These are phyloP conservation scores for Alternaria arbusti DNA, from an alignment of 2,329 filamentous ascomycete species.

Conservation along the genomic window DNA sequence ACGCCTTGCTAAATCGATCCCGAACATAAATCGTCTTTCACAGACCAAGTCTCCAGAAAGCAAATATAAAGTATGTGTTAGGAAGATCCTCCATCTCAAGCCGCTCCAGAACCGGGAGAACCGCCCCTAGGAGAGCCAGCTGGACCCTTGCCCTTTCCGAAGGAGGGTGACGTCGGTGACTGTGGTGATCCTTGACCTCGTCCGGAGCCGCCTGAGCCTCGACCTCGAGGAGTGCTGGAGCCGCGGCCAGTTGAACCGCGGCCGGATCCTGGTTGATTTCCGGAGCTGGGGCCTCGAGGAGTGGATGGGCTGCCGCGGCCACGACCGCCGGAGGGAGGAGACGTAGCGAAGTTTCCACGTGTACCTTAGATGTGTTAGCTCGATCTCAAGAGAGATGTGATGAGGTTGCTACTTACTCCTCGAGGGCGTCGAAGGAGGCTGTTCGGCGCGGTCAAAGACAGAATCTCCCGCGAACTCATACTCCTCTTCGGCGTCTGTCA, in stretches of 20 bases:
- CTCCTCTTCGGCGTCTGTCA: background rate
- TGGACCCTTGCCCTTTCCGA: background rate
- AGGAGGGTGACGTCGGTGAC: background rate
- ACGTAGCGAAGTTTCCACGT: fast-evolving
- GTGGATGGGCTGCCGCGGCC: background rate
- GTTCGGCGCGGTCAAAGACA: background rate
- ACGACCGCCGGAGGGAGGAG: background rate
- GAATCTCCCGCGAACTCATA: background rate
- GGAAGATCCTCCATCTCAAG: background rate
- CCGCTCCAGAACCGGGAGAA: background rate
- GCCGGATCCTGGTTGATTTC: background rate
- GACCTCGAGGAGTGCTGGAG: background rate
- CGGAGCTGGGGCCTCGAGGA: background rate
- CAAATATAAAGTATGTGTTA: too few species aligned
- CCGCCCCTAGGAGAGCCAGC: background rate
- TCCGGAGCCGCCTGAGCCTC: background rate
- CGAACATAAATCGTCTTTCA: background rate
- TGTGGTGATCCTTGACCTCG: background rate
- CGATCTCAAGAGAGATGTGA: background rate
- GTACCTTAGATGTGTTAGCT: background rate
- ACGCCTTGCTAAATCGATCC: background rate
- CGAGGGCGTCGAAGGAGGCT: background rate
- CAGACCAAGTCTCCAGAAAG: background rate
- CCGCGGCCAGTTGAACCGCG: background rate
- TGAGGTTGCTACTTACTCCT: background rate